phyloP scores from a whole-genome alignment of 129 eudicot genomes.

The Mikania micrantha region DNA sequence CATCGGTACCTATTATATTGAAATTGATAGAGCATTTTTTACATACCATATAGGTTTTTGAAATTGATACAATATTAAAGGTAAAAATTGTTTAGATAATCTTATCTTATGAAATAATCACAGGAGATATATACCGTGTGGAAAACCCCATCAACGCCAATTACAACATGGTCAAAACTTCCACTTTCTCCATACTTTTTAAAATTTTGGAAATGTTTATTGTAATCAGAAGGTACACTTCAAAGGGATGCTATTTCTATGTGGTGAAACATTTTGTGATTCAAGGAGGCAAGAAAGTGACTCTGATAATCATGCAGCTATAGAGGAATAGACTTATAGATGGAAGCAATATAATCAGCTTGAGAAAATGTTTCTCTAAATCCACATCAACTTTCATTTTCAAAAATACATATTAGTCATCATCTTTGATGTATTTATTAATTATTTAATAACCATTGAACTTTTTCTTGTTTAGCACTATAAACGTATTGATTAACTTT shows the following conservation, averaged over 20 bases:
- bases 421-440: not conserved
- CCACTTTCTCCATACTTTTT: too few species aligned
- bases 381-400: not conserved
- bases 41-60: too few species aligned
- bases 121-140: too few species aligned
- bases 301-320: slow-evolving; percentile 45
- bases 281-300: slow-evolving; percentile 91
- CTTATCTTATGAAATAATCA: too few species aligned
- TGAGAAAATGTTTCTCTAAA: slow-evolving; percentile 52
- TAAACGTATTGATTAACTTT: not conserved
- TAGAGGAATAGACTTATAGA: slow-evolving; percentile 84
- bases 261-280: slow-evolving; percentile 89
- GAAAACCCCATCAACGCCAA: too few species aligned
- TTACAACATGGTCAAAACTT: too few species aligned
- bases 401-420: not conserved
- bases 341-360: slow-evolving; percentile 90
- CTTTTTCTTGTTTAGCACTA: not conserved
- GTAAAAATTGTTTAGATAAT: too few species aligned
- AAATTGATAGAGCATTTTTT: too few species aligned
- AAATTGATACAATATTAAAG: too few species aligned
- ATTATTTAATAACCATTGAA: not conserved
- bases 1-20: too few species aligned
- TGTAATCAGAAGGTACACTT: slow-evolving; percentile 81
- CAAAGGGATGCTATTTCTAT: slow-evolving; percentile 85
- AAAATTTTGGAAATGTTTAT: slow-evolving; percentile 7